A percentile compares a stretch with the other conserved stretches of the same genome.
Evolutionary conservation across 352 stramenopile species (phyloP).

Genomic region (Plasmopara muralis): DNA sequence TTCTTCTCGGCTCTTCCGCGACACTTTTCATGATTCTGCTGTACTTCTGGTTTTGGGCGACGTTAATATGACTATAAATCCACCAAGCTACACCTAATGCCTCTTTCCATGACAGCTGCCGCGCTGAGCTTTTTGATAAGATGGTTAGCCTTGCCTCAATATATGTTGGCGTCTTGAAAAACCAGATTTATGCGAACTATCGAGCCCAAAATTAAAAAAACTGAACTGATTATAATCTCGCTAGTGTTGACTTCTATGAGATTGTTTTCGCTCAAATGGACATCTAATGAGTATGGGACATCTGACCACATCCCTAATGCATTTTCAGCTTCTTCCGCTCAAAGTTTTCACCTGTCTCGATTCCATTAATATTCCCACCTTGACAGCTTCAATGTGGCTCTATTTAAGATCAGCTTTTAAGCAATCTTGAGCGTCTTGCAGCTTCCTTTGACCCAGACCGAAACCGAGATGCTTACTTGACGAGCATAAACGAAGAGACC

Average conservation of each 20-base stretch:
- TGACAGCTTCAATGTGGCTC: background rate
- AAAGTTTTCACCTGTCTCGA: too few species aligned
- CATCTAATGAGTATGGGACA: background rate
- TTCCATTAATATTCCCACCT: background rate
- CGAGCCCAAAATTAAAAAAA: background rate
- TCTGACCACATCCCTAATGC: background rate
- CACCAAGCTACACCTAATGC: background rate
- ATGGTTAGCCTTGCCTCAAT: background rate
- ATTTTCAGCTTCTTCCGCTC: background rate
- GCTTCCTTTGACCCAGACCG: background rate
- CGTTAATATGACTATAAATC: background rate
- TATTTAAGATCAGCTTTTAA: background rate
- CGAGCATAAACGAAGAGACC: slow-evolving; percentile 4
- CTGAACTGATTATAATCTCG: background rate
- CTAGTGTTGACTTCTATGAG: background rate
- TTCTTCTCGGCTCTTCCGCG: background rate
- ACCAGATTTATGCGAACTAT: background rate
- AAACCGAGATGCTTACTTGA: slow-evolving; percentile 2
- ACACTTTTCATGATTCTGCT: background rate
- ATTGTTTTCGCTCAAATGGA: background rate
- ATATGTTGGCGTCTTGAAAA: background rate
- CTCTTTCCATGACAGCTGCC: background rate
- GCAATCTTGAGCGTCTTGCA: background rate
- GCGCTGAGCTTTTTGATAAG: background rate
- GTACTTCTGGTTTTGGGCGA: background rate